phyloP scores from a whole-genome alignment of 768 basidiomycete genomes.

The Rhodosporidiobolus sp. region DNA sequence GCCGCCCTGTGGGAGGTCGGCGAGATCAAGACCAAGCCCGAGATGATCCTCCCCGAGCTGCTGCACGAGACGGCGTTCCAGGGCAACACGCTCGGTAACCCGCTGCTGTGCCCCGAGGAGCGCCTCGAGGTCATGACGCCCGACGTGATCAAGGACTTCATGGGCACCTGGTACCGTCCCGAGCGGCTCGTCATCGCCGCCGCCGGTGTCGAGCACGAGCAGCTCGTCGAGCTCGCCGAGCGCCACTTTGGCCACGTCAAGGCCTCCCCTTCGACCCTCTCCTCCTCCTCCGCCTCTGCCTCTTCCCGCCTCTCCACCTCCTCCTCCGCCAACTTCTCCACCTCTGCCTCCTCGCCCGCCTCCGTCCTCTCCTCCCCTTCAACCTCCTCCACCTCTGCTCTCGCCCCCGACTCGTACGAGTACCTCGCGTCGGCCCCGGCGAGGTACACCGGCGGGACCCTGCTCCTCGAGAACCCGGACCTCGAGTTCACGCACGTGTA shows the following conservation, averaged over 20 bases:
- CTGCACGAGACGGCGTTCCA: constrained; percentile 82
- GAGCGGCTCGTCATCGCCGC: constrained; percentile 95
- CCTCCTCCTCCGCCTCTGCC: constrained; percentile 48
- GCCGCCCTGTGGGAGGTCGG: constrained; percentile 87
- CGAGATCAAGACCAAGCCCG: constrained; percentile 82
- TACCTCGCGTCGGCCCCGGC: constrained; percentile 49
- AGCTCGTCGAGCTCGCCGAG: constrained; percentile 79
- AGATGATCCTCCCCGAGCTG: constrained; percentile 86
- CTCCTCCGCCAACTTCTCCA: constrained; percentile 36
- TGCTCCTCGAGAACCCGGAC: constrained; percentile 56
- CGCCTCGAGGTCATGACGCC: constrained; percentile 67
- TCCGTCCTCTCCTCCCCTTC: constrained; percentile 45
- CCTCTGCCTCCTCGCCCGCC: constrained; percentile 52
- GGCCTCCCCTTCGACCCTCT: constrained; percentile 52
- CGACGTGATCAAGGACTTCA: constrained; percentile 60
- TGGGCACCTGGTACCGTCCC: constrained; percentile 81
- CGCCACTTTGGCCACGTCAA: constrained; percentile 73
- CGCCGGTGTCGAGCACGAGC: constrained; percentile 83
- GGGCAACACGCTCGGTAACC: constrained; percentile 76
- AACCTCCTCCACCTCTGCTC: not conserved
- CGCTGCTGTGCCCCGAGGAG: constrained; percentile 81
- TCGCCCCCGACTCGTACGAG: constrained; percentile 40
- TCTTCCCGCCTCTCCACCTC: constrained; percentile 14
- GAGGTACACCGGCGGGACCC: constrained; percentile 77
- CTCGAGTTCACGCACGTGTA: constrained; percentile 89